Evolutionary conservation across 345 rosid species (phyloP).

Genomic region (Salix exigua): DNA sequence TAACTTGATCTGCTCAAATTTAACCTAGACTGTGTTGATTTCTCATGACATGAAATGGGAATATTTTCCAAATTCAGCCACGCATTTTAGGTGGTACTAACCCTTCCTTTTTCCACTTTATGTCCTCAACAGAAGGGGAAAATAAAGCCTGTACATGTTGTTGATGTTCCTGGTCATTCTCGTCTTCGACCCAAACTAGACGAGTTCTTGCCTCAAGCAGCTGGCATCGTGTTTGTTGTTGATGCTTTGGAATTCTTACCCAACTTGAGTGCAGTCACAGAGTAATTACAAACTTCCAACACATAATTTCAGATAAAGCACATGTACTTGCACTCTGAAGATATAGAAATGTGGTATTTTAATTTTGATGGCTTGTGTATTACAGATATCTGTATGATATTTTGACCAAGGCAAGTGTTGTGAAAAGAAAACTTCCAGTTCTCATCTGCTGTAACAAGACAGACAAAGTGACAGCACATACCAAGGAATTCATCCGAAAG

Average conservation of each 20-base stretch:
- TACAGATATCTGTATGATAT: slow-evolving; percentile 83
- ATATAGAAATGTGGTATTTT: not conserved
- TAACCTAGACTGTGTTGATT: not conserved
- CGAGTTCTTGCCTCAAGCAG: slow-evolving; percentile 74
- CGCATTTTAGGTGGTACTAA: not conserved
- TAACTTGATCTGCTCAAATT: slow-evolving; percentile 11
- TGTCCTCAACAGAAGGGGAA: slow-evolving; percentile 54
- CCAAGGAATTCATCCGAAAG: slow-evolving; percentile 82
- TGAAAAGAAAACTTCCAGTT: slow-evolving; percentile 71
- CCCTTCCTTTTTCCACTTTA: not conserved
- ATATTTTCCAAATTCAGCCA: not conserved
- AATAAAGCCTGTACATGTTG: slow-evolving; percentile 68
- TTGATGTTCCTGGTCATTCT: slow-evolving; percentile 95
- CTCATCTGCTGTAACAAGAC: slow-evolving; percentile 87
- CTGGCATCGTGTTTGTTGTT: slow-evolving; percentile 80
- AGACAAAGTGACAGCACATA: slow-evolving; percentile 92
- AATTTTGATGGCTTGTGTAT: slow-evolving; percentile 14
- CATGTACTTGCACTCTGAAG: not conserved
- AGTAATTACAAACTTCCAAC: slow-evolving; percentile 43
- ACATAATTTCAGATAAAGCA: not conserved
- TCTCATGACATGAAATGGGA: not conserved
- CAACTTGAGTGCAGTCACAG: slow-evolving; percentile 66
- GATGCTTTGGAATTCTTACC: slow-evolving; percentile 90
- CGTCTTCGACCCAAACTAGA: slow-evolving; percentile 81
- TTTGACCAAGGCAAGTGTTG: slow-evolving; percentile 68